Percentiles rank a stretch among this genome's conserved stretches.
phyloP scores from a whole-genome alignment of 306 rosid genomes.

The Vigna unguiculata region DNA sequence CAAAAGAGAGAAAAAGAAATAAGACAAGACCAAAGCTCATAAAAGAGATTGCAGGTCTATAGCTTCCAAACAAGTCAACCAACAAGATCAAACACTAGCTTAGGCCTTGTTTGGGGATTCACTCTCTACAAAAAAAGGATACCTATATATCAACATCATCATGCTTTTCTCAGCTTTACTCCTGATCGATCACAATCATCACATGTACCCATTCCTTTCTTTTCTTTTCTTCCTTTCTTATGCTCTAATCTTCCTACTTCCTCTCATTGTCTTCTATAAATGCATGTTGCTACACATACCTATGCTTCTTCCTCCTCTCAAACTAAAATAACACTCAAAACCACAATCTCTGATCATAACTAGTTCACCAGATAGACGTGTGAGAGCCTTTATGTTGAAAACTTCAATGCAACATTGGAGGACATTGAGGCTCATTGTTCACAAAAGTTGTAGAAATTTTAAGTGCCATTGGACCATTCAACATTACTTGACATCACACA shows the following conservation, averaged over 20 bases:
- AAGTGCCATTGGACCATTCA: neutral
- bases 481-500: slow-evolving; percentile 31
- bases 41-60: neutral
- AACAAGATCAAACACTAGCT: neutral
- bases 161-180: slow-evolving; percentile 4
- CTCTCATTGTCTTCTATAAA: neutral
- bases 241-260: neutral
- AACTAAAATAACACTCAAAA: slow-evolving; percentile 11
- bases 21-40: neutral
- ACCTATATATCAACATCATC: neutral
- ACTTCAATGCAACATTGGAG: neutral
- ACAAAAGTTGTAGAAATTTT: slow-evolving; percentile 6
- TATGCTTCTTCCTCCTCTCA: neutral
- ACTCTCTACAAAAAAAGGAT: neutral
- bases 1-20: neutral
- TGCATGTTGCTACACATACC: slow-evolving; percentile 7
- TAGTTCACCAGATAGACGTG: slow-evolving; percentile 1
- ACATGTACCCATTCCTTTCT: neutral
- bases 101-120: neutral
- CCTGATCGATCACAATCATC: slow-evolving; percentile 11
- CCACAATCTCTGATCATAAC: neutral
- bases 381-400: slow-evolving; percentile 9
- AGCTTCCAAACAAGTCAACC: slow-evolving; percentile 7
- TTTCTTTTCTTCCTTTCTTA: neutral
- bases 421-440: neutral